Percentiles rank a stretch among this genome's conserved stretches.
These are phyloP conservation scores for Dioszegia aurantiaca DNA, from an alignment of 768 basidiomycete genomes.

Conservation along the genomic window DNA sequence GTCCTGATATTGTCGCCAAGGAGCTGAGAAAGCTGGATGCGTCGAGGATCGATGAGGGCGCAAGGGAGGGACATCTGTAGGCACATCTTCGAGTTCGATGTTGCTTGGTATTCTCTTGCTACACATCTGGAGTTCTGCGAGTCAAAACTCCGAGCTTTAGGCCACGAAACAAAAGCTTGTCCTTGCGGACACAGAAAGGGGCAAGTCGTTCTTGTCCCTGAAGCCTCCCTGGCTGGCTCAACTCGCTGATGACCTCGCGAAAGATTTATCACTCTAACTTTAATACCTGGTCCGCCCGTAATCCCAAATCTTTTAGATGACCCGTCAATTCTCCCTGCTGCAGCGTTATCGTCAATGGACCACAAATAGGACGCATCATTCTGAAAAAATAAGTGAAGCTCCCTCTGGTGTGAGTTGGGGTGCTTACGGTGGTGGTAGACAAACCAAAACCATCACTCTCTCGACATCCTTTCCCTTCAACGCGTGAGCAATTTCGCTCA, in stretches of 20 bases:
- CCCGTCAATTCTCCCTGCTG: slow-evolving; percentile 42
- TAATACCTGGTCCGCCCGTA: slow-evolving; percentile 30
- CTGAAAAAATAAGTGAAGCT: slow-evolving; percentile 19
- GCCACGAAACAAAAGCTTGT: no score
- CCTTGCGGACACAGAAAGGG: no score
- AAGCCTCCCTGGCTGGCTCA: no score
- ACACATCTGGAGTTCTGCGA: no score
- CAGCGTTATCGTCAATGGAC: slow-evolving; percentile 30
- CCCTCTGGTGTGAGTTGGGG: not conserved
- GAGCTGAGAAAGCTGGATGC: slow-evolving; percentile 15
- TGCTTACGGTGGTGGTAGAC: slow-evolving; percentile 42
- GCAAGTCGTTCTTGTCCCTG: no score
- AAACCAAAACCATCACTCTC: slow-evolving; percentile 35
- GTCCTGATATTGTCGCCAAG: slow-evolving; percentile 18
- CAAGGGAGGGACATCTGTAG: slow-evolving; percentile 5
- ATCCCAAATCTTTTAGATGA: slow-evolving; percentile 36
- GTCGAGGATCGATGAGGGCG: not conserved
- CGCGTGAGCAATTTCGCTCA: not conserved
- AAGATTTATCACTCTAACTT: slow-evolving; percentile 32
- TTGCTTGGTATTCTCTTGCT: no score
- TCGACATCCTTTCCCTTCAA: not conserved
- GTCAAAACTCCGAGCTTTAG: no score
- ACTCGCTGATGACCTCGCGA: not conserved
- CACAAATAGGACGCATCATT: slow-evolving; percentile 38
- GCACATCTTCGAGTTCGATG: not conserved